Base-by-base conservation (phyloP, 371 early-diverging fungal genomes). In the Lichtheimia ramosa region DNA sequence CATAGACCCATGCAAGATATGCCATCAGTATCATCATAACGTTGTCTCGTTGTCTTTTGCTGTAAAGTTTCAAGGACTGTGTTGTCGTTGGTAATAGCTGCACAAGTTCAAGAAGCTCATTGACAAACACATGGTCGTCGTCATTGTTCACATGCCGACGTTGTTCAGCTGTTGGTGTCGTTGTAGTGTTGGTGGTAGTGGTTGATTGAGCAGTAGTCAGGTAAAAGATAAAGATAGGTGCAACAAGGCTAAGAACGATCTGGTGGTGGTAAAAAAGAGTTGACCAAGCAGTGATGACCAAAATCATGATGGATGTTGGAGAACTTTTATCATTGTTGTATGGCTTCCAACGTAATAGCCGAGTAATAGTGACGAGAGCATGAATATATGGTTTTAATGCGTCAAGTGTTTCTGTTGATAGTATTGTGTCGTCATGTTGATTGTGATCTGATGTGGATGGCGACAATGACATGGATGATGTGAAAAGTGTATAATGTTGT, bases 311-410 rank as follows among this genome's bases (percentile, higher is more conserved):
- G 25, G 46, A 43, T 20, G 43, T 16, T 12, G 42, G 6, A 15
- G 18, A 6, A 14, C 24, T 10, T 10, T 18, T 46, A 42, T 56
- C 42, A 48, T 24, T 39, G 27, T 57, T 48, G 12, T 18, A n/a
- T 12, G 53, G 43, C 20, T 59, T 59, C 60, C 60, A 59, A 42
- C 48, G 59, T 27, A 51, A 42, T n/a, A 59, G 14, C 5, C 54
- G 61, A 24, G 48, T 16, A 4, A 61, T 14, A 5, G 43, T 13
- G 14, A 43, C 61, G 12, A 61, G 48, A 3, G 16, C 20, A 24
- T 61, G 61, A 16, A 61, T 61, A 3, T 34, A 21, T 5, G 54
- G 54, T 24, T 43, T 50, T 21, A 52, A 54, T 20, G 49, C 27
- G 10, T 24, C 21, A 7, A 61, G 25, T n/a, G 21, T 48, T n/a